Evolutionary conservation across 1,139 yeast genomes (phyloP), one percentile per base, ranked within the genome.

Genomic region (Pichia sp.): DNA sequence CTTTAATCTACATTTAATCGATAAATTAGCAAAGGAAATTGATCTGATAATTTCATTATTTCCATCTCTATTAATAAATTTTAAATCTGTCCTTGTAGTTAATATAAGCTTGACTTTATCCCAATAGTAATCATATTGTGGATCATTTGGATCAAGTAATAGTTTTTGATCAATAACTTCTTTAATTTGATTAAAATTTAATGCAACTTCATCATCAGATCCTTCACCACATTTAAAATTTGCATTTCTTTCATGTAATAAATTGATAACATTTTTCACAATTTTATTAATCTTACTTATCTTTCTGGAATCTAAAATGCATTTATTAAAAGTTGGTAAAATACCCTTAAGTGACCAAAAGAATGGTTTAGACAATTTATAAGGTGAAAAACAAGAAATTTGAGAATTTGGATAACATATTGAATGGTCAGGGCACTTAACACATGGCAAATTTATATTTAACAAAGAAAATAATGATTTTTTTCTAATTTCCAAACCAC

Each of bases 351-450:
- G 10, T 7, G 82, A 55, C 43, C 78, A 70, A 54, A 76, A 73
- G 69, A 82, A 75, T 6, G 87, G 84, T 42, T 72, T 68, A 37
- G 64, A 64, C 40, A 74, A 71, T 31, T 78, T 69, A 59, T 74
- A 89, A 52, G 85, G 96, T 35, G 82, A 82, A 54, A 76, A 82
- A 62, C 97, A 89, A 41, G 73, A 75, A 8, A 84, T 61, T 50
- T 73, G 68, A 53, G 86, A 71, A 42, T 73, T 65, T 29, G 81
- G 76, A 51, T 71, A 79, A 61, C 97, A 92, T 43, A 80, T 68
- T 1, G 92, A 95, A 62, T 90, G 86, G 7, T 72, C 73, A 1
- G 97, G 97, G 60, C 97, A 92, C 27, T 78, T 78, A 6, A 78
- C 67, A 63, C 98, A 92, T 1, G 58, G 50, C 4, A 96, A 34